Evolutionary conservation across 2,329 filamentous ascomycete species (phyloP), one percentile per base, ranked within the genome.

Genomic region (Plectosphaerella plurivora): DNA sequence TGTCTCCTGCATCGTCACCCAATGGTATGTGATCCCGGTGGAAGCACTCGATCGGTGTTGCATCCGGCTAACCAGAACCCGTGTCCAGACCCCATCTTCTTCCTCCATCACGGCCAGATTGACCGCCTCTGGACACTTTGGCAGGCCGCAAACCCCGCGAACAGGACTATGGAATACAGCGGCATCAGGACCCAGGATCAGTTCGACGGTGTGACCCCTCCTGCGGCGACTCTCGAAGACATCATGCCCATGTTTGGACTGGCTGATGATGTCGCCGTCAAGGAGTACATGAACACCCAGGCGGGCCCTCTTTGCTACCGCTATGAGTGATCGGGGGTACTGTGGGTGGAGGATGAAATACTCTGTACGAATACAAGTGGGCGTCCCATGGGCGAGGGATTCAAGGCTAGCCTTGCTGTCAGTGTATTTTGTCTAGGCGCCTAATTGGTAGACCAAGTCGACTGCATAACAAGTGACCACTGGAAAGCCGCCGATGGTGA

Each of bases 1-100:
- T 68, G 53, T 54, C 52, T 1, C 53, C 57, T 1, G 51, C 60
- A 5, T 65, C 63, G 2, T 65, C 64, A 67, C 69, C 14, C 3
- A 54, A 54, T 18, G 52, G 52, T 46, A 35, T 28, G 45, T 33
- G 15, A 15, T 20, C 25, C 6, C n/a, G 10, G 1, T 6, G 18
- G 2, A 12, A 2, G 16, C 5, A 14, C 12, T 33, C 9, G 22
- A 15, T 8, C 4, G 9, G 25, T 3, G 39, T 22, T 14, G 22
- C 22, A 22, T 22, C 22, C 22, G 22, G 22, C 22, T 22, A 22
- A 22, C 5, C 22, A 22, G 22, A 14, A n/a, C 8, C 10, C 10
- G 15, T 12, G 4, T 12, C 9, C 25, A 55, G 59, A 60, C 28
- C 59, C 59, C 16, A 51, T 60, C 8, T 61, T 61, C 50, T 61